These are phyloP conservation scores for Immersiella caudata DNA, from an alignment of 495 filamentous ascomycete species.

Conservation along the genomic window DNA sequence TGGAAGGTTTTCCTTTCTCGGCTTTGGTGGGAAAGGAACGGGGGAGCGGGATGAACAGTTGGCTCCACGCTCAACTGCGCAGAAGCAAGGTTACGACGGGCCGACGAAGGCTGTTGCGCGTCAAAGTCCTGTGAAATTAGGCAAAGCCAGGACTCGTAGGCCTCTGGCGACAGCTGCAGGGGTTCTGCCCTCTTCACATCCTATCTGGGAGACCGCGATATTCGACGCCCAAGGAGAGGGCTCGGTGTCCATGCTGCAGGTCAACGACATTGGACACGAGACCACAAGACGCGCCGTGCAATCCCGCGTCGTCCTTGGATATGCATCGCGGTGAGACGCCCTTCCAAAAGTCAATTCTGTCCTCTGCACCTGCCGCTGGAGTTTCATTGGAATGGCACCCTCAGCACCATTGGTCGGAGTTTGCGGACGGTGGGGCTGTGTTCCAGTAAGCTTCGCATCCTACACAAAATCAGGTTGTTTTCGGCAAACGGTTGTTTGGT, in stretches of 20 bases:
- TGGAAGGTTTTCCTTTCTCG: too few species aligned
- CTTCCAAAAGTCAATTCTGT: slow-evolving; percentile 11
- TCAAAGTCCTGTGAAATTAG: neutral
- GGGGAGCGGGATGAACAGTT: slow-evolving; percentile 8
- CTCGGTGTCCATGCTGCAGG: slow-evolving; percentile 5
- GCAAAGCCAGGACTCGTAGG: slow-evolving; percentile 12
- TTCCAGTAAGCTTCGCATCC: neutral
- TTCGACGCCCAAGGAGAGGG: neutral
- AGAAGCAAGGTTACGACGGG: neutral
- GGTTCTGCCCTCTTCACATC: neutral
- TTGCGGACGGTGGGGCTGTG: neutral
- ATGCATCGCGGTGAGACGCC: neutral
- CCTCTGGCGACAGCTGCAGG: slow-evolving; percentile 3
- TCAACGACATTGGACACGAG: slow-evolving; percentile 8
- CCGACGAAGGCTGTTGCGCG: slow-evolving; percentile 26
- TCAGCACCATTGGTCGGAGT: slow-evolving; percentile 2
- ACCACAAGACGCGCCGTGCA: slow-evolving; percentile 12
- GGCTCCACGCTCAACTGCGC: slow-evolving; percentile 7
- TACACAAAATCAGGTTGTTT: too few species aligned
- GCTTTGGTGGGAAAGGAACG: neutral
- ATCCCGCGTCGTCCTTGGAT: slow-evolving; percentile 9
- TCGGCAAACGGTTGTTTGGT: neutral
- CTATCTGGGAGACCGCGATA: neutral
- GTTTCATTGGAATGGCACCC: slow-evolving; percentile 10
- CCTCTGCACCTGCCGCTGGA: neutral